Evolutionary conservation across 2,329 filamentous ascomycete genomes (phyloP).

Genomic region (Ustulina deusta): DNA sequence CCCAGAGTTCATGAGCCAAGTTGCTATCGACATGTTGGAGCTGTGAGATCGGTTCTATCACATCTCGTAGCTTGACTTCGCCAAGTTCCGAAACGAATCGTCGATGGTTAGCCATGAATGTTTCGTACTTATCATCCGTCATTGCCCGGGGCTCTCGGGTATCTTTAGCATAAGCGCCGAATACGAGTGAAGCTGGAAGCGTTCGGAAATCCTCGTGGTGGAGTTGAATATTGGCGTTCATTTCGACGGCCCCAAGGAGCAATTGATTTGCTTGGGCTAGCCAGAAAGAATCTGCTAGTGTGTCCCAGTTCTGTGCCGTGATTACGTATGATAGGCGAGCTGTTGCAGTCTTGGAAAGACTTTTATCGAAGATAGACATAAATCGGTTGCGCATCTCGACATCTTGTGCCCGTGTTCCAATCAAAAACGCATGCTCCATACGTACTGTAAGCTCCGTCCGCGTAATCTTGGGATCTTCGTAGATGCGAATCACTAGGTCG

Average conservation of each 20-base stretch:
- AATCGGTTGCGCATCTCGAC: slow-evolving; percentile 98
- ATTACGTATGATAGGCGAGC: slow-evolving; percentile 91
- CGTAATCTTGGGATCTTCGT: slow-evolving; percentile 96
- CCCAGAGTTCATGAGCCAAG: slow-evolving; percentile 90
- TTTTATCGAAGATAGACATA: slow-evolving; percentile 95
- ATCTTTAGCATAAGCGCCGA: slow-evolving; percentile 80
- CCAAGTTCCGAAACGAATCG: slow-evolving; percentile 87
- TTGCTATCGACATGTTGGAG: slow-evolving; percentile 89
- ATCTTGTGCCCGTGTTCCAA: slow-evolving; percentile 91
- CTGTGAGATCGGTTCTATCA: slow-evolving; percentile 90
- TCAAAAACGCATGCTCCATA: slow-evolving; percentile 97
- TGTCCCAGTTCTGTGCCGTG: slow-evolving; percentile 96
- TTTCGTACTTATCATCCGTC: slow-evolving; percentile 84
- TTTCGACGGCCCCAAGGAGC: slow-evolving; percentile 89
- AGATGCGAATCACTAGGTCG: slow-evolving; percentile 95
- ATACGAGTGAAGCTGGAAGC: slow-evolving; percentile 78
- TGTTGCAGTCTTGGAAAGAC: slow-evolving; percentile 90
- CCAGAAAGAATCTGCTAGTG: slow-evolving; percentile 95
- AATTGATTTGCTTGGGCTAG: slow-evolving; percentile 93
- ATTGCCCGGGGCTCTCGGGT: slow-evolving; percentile 72
- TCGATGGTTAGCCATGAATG: slow-evolving; percentile 80
- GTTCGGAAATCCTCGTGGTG: slow-evolving; percentile 87
- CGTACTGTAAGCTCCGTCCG: slow-evolving; percentile 95
- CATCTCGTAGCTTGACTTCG: slow-evolving; percentile 87
- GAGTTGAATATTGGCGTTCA: slow-evolving; percentile 81